Conservation (phyloP, 148 eudicot genomes). For the Heliosperma pusillum region DNA sequence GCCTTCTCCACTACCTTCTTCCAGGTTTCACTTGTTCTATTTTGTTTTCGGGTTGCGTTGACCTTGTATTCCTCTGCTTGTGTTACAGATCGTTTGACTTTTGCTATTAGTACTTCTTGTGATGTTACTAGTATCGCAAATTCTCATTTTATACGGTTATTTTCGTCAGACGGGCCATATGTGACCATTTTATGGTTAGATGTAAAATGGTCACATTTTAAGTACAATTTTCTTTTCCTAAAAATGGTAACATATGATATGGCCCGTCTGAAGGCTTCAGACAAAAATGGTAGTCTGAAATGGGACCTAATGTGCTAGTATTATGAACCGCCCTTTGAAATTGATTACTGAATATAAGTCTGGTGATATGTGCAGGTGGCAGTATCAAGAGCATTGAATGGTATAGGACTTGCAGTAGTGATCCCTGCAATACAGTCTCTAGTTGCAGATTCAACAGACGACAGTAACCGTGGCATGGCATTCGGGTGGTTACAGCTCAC, state of each 20-base stretch:
- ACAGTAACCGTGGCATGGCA: conserved; percentile 73
- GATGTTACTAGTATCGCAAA: too few relatives aligned
- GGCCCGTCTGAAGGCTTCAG: too few relatives aligned
- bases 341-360: neutral
- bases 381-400: conserved; percentile 76
- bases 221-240: too few relatives aligned
- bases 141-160: too few relatives aligned
- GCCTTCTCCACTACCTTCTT: conserved; percentile 60
- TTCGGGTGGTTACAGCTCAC: conserved; percentile 85
- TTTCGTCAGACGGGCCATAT: too few relatives aligned
- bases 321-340: too few relatives aligned
- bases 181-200: too few relatives aligned
- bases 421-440: conserved; percentile 81
- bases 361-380: conserved; percentile 53
- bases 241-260: too few relatives aligned
- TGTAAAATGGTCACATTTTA: too few relatives aligned
- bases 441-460: conserved; percentile 86
- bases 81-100: neutral
- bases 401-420: conserved; percentile 86
- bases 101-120: too few relatives aligned
- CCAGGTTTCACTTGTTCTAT: conserved; percentile 33
- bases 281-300: too few relatives aligned
- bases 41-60: neutral
- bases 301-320: too few relatives aligned
- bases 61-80: neutral